Base-by-base conservation (phyloP, 225 moss, liverwort and hornwort species). In the Ulota crispa region DNA sequence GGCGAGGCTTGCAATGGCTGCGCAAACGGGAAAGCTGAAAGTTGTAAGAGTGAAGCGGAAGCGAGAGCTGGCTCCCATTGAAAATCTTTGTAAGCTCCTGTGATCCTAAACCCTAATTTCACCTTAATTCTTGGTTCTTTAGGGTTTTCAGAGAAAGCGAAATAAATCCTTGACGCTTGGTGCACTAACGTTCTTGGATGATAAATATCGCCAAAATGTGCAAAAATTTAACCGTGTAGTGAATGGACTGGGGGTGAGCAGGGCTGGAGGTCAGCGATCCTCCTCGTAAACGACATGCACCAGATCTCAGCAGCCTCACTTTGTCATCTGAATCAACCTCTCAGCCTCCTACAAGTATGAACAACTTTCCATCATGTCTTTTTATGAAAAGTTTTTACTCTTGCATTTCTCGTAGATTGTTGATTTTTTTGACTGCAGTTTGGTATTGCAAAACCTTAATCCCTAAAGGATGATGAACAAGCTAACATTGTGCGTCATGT, bases 211-310 rank as follows among this genome's bases (percentile, higher is more conserved):
- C 43, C 34, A 37, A 72, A 70, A 16, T 73, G 23, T 81, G 67
- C 39, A 24, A 42, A 28, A 18, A 26, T 55, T 77, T 84, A 64
- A 82, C 36, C 20, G 76, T 5, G 6, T 32, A 55, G 19, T 31
- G 21, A 68, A 43, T 53, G n/a, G 39, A 39, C 39, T 39, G 39
- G 39, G 54, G 30, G 34, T 82, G 88, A 85, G 70, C 85, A 91
- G 91, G 91, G 91, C 39, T 91, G 78, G 91, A 91, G 87, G 89
- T 91, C 42, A 91, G 81, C 65, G 91, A 89, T 76, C 89, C 87
- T 73, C 91, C 91, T 39, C 80, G 81, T 50, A 91, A 91, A 77
- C 89, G 91, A 54, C 91, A 87, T 68, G 91, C 81, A 79, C 89
- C 89, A 15, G 91, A 89, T 70, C 68, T 91, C 31, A 68, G 87